Evolutionary conservation across 225 moss, liverwort and hornwort genomes (phyloP).

Genomic region (Pseudoscleropodium purum): DNA sequence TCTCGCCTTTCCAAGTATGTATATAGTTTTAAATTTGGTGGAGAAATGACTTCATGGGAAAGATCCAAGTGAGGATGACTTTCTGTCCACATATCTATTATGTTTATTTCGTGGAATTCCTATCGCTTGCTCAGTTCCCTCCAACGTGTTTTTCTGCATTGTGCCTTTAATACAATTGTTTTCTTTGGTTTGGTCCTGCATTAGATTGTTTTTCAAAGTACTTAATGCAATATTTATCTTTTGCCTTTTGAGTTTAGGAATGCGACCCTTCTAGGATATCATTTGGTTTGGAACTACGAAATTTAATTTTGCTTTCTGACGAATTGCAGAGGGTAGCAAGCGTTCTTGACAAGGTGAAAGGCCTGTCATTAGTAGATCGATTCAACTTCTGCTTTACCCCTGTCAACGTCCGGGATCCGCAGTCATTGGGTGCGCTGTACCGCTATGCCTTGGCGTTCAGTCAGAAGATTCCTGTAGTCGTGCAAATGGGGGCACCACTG

Average conservation of each 20-base stretch:
- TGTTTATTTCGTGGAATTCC: background rate
- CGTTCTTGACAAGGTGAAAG: conserved; percentile 88
- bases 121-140: background rate
- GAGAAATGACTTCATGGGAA: background rate
- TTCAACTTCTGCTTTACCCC: conserved; percentile 99
- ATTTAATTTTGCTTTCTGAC: background rate
- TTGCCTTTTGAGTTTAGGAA: background rate
- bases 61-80: background rate
- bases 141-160: background rate
- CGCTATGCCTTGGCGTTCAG: conserved; percentile 91
- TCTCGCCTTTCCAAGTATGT: background rate
- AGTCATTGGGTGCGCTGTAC: conserved; percentile 80
- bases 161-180: background rate
- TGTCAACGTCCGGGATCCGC: conserved; percentile 90
- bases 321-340: conserved; percentile 66
- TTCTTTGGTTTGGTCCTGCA: background rate
- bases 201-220: background rate
- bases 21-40: background rate
- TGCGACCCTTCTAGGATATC: background rate
- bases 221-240: background rate
- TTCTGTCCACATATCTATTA: background rate
- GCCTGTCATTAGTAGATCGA: conserved; percentile 81
- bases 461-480: conserved; percentile 88
- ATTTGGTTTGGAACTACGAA: background rate
- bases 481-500: conserved; percentile 89